phyloP scores from a whole-genome alignment of 1,139 yeast genomes.

The Kodamaea derodonti region DNA sequence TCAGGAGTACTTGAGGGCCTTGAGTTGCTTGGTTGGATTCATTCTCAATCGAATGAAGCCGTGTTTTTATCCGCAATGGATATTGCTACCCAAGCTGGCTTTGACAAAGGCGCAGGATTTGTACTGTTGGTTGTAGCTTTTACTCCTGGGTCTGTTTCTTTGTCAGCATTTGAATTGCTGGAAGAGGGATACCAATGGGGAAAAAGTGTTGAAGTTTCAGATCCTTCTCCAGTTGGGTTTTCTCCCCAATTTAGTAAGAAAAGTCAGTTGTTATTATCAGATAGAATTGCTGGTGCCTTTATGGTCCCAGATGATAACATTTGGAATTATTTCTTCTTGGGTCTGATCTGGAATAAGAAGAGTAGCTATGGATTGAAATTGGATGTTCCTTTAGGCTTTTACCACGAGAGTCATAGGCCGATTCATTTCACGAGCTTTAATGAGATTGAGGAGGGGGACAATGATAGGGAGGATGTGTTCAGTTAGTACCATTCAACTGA shows the following conservation, averaged over 20 bases:
- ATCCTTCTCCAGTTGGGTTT: slow-evolving; percentile 58
- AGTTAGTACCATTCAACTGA: slow-evolving; percentile 1
- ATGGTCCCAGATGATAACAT: slow-evolving; percentile 79
- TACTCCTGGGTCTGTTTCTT: slow-evolving; percentile 80
- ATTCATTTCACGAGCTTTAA: slow-evolving; percentile 76
- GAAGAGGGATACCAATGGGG: slow-evolving; percentile 83
- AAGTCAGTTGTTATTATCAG: slow-evolving; percentile 73
- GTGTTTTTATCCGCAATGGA: slow-evolving; percentile 68
- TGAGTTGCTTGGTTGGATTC: slow-evolving; percentile 77
- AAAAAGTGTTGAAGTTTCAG: slow-evolving; percentile 47
- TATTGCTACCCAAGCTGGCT: slow-evolving; percentile 56
- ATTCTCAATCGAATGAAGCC: slow-evolving; percentile 65
- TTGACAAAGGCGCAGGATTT: slow-evolving; percentile 35
- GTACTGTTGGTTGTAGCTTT: slow-evolving; percentile 66
- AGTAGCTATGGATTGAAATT: slow-evolving; percentile 61
- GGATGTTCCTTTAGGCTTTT: slow-evolving; percentile 79
- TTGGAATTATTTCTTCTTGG: slow-evolving; percentile 91
- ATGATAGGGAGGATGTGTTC: slow-evolving; percentile 66
- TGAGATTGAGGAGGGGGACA: slow-evolving; percentile 66
- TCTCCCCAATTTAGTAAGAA: slow-evolving; percentile 54
- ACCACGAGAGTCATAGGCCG: slow-evolving; percentile 84
- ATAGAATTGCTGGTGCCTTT: slow-evolving; percentile 74
- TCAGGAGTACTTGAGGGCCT: slow-evolving; percentile 39
- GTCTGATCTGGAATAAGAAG: slow-evolving; percentile 73
- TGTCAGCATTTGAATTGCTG: slow-evolving; percentile 61